phyloP scores from a whole-genome alignment of 1,284 basidiomycete genomes.

The Cutaneotrichosporon mucoides region DNA sequence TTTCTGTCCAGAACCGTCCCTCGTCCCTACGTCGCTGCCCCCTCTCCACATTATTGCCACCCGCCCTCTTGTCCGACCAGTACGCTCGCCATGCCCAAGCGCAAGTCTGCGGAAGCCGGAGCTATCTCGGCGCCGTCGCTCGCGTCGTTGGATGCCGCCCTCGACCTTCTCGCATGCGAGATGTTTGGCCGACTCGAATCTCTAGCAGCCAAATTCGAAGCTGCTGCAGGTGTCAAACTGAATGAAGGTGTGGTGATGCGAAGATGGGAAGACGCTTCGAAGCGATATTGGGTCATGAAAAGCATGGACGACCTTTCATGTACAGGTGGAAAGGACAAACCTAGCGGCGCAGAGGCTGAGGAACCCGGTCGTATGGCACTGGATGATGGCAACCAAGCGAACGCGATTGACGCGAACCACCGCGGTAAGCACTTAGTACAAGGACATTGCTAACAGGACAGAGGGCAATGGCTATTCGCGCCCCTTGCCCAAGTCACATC shows the following conservation, averaged over 20 bases:
- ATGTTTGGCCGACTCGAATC: conserved; percentile 36
- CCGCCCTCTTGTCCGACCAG: background rate
- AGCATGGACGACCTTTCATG: conserved; percentile 43
- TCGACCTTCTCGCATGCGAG: conserved; percentile 43
- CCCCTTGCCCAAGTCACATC: conserved; percentile 22
- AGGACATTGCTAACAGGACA: background rate
- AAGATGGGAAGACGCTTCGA: conserved; percentile 45
- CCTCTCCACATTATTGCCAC: background rate
- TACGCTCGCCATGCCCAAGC: conserved; percentile 10
- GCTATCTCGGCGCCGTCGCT: conserved; percentile 17
- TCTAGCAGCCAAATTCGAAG: conserved; percentile 37
- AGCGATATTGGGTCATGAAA: conserved; percentile 44
- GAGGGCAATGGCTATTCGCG: conserved; percentile 9
- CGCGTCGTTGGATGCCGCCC: conserved; percentile 40
- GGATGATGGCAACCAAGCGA: background rate
- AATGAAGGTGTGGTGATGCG: conserved; percentile 35
- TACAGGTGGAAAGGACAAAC: background rate
- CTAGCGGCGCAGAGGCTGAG: background rate
- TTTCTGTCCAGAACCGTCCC: background rate
- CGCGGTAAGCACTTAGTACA: background rate
- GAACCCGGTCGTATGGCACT: no score
- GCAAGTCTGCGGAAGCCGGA: conserved; percentile 7
- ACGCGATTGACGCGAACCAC: background rate
- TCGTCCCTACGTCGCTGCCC: background rate
- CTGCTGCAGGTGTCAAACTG: conserved; percentile 36